Percentiles rank a stretch among this genome's conserved stretches.
These are phyloP conservation scores for Trichoderma harzianum DNA, from an alignment of 2,329 filamentous ascomycete species.

Conservation along the genomic window DNA sequence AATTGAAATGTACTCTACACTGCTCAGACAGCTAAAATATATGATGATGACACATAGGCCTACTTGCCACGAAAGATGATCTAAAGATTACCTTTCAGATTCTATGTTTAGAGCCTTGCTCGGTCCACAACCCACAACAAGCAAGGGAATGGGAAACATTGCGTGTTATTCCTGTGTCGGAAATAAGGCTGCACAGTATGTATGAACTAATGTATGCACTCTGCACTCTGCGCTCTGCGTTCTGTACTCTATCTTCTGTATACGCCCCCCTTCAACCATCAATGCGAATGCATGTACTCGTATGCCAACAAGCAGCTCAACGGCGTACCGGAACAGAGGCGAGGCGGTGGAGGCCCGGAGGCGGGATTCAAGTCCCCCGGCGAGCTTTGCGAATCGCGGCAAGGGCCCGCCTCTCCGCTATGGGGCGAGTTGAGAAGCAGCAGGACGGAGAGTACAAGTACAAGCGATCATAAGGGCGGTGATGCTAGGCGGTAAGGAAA, in stretches of 20 bases:
- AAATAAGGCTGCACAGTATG: neutral
- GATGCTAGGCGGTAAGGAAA: conserved; percentile 1
- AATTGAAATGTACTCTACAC: neutral
- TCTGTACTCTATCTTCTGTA: neutral
- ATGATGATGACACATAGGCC: too few species aligned
- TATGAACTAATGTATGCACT: neutral
- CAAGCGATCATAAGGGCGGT: neutral
- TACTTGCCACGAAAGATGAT: neutral
- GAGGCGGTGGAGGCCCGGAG: conserved; percentile 9
- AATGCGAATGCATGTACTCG: neutral
- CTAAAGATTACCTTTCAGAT: neutral
- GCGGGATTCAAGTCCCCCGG: neutral
- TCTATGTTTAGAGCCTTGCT: neutral
- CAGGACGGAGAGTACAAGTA: neutral
- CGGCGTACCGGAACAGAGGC: neutral
- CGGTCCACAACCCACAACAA: neutral
- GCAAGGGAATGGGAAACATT: neutral
- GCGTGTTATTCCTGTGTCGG: neutral
- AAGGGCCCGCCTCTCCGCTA: conserved; percentile 3
- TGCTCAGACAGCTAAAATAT: neutral
- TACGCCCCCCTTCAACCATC: neutral
- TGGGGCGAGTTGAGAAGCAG: neutral
- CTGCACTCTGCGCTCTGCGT: neutral
- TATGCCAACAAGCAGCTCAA: neutral
- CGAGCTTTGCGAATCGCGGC: neutral